Evolutionary conservation across 495 filamentous ascomycete genomes (phyloP).

Genomic region (Podospora tetraspora): DNA sequence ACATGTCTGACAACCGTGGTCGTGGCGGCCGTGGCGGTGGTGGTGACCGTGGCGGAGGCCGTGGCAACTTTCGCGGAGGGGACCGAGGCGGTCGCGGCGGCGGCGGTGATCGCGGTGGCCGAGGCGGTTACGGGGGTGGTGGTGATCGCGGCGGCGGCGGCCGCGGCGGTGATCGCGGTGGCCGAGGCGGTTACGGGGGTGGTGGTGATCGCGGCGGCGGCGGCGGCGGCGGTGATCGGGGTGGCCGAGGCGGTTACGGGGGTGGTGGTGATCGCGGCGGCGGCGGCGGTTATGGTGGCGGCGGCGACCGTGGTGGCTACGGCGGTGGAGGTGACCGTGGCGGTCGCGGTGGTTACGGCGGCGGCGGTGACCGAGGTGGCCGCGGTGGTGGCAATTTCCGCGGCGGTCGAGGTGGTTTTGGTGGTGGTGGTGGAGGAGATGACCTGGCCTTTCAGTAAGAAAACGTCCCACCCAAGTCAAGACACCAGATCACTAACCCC

Average conservation of each 20-base stretch:
- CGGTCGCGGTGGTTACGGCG: conserved; percentile 12
- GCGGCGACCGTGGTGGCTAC: conserved; percentile 19
- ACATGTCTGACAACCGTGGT: conserved; percentile 15
- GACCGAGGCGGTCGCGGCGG: conserved; percentile 1
- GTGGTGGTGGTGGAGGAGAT: conserved; percentile 13
- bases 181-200: neutral
- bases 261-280: conserved; percentile 14
- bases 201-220: conserved; percentile 17
- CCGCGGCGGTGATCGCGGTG: conserved; percentile 20
- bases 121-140: conserved; percentile 20
- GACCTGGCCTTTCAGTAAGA: conserved; percentile 34
- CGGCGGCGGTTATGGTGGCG: conserved; percentile 13
- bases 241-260: conserved; percentile 17
- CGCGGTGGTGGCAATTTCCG: conserved; percentile 2
- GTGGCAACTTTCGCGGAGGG: conserved; percentile 3
- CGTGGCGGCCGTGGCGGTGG: conserved; percentile 12
- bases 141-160: conserved; percentile 14
- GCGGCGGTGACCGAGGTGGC: conserved; percentile 19
- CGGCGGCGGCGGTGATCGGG: conserved; percentile 12
- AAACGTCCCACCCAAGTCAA: neutral
- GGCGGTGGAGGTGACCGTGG: conserved; percentile 15
- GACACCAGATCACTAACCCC: conserved; percentile 2
- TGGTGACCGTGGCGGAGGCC: conserved; percentile 7
- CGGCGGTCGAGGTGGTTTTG: conserved; percentile 16
- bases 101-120: neutral